Evolutionary conservation across 192 early-diverging fungal genomes (phyloP), one percentile per base, ranked within the genome.

Genomic region (Backusella sp.): DNA sequence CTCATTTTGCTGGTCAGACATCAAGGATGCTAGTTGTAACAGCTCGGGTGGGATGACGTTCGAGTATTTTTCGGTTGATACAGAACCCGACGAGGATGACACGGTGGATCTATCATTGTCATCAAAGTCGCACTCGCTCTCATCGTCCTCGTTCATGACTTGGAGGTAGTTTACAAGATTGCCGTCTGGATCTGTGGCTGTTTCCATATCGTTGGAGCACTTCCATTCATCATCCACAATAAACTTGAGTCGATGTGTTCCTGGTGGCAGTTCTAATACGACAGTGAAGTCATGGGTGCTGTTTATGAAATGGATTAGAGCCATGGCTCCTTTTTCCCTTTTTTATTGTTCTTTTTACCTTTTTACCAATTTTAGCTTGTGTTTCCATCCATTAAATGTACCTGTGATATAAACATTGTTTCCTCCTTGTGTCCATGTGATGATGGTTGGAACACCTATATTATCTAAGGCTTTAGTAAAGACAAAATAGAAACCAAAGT

Each of bases 151-250:
- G 70, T 91, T 92, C 28, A 77, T 74, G 1, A 98, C 94, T 79
- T 96, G 93, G 37, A 99, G 80, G 80, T 94, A 97, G 79, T 99
- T 99, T 70, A 99, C 96, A 28, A 98, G 79, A 75, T 98, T 98
- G 59, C 98, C 98, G 76, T 98, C 95, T 4, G 93, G 90, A 76
- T 99, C 98, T 0, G 94, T 94, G 1, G 95, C 96, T 52, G 94
- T 93, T 67, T 95, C 91, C 59, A 98, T 83, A 68, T 96, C 92
- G 67, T 94, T 94, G 0, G 93, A 95, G 72, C 97, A 98, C 72
- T 95, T 95, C 98, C 98, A 99, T 75, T 98, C 96, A 76, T 96
- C 96, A 79, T 99, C 97, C 6, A 99, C 97, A 81, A 99, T 98
- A 76, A 96, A 99, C 84, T 99, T 99, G 69, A 98, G 90, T 77